phyloP scores from a whole-genome alignment of 257 asterid species.

The Ocimum tenuiflorum region DNA sequence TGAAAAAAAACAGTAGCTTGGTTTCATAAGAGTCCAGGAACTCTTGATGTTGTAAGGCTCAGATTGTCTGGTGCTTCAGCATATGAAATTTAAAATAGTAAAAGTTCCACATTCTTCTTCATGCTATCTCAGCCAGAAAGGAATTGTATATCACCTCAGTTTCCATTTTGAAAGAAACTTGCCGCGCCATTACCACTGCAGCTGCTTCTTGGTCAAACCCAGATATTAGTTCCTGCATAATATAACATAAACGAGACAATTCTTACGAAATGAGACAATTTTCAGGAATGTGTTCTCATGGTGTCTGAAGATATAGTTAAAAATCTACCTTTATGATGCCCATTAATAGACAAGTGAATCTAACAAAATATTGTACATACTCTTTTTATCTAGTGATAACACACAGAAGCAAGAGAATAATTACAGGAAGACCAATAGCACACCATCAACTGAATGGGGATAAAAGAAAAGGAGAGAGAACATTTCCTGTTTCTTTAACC shows the following conservation, averaged over 20 bases:
- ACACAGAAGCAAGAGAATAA: neutral
- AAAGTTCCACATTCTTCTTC: neutral
- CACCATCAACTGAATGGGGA: neutral
- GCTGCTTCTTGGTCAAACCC: conserved; percentile 99
- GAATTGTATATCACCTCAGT: conserved; percentile 57
- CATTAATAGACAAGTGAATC: neutral
- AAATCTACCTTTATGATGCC: neutral
- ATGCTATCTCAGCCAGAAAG: conserved; percentile 12
- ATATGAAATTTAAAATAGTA: conserved; percentile 7
- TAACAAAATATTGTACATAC: neutral
- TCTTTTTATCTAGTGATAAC: neutral
- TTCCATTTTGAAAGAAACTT: conserved; percentile 93
- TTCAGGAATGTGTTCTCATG: neutral
- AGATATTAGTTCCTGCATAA: conserved; percentile 73
- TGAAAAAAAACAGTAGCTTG: neutral
- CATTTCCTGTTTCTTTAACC: too few species aligned
- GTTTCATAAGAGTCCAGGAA: conserved; percentile 10
- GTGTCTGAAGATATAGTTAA: neutral
- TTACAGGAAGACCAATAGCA: neutral
- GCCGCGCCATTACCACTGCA: conserved; percentile 91
- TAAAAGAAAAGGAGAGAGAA: neutral
- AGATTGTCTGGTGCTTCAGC: conserved; percentile 4
- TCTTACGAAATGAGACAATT: neutral
- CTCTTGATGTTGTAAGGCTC: neutral
- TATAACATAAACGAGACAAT: conserved; percentile 15